Conservation (phyloP, 331 rosid species). For the Malus hybrid region DNA sequence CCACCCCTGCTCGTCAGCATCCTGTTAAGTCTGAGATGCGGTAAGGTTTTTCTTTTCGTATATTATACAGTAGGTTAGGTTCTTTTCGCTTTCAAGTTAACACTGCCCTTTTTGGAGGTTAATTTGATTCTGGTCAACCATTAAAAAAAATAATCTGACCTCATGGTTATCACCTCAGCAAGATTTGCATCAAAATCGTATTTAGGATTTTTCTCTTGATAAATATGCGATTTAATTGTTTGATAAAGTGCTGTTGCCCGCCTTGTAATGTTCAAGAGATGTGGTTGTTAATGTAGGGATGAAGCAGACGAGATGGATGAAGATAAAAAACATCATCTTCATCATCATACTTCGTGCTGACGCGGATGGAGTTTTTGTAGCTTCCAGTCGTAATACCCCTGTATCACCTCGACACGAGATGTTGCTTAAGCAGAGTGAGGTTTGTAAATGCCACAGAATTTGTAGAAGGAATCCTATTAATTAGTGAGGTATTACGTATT, state of each 20-base stretch:
- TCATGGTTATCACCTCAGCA: neutral
- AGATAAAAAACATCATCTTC: slow-evolving; percentile 26
- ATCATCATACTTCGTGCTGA: slow-evolving; percentile 21
- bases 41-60: slow-evolving; percentile 19
- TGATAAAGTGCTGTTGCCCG: neutral
- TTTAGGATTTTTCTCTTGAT: neutral
- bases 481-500: neutral
- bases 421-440: neutral
- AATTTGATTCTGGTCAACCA: neutral
- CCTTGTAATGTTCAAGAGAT: neutral
- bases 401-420: neutral
- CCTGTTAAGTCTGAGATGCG: slow-evolving; percentile 25
- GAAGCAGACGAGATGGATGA: slow-evolving; percentile 59
- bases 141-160: neutral
- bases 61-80: slow-evolving; percentile 1
- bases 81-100: neutral
- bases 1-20: slow-evolving; percentile 6
- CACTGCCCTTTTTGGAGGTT: neutral
- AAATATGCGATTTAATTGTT: too few species aligned
- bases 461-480: neutral
- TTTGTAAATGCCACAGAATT: neutral
- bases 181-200: neutral
- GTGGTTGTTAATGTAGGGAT: slow-evolving; percentile 30
- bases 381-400: slow-evolving; percentile 1
- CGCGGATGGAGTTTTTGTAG: slow-evolving; percentile 5